Evolutionary conservation across 495 filamentous ascomycete genomes (phyloP).

Genomic region (Daldinia childiae): DNA sequence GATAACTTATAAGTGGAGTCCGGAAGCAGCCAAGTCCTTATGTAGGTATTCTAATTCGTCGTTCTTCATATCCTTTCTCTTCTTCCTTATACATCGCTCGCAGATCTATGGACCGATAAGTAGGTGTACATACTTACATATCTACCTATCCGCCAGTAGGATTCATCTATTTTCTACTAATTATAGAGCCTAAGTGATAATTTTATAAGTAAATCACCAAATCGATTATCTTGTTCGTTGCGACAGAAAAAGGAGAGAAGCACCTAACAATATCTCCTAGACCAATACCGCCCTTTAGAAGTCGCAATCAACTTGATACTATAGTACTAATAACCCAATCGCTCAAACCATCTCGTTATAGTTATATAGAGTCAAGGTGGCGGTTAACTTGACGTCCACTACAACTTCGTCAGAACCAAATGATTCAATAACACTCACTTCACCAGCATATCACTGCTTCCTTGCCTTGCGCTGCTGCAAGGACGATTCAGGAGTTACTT

Average conservation of each 20-base stretch:
- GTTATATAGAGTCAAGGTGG: conserved; percentile 35
- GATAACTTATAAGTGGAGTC: conserved; percentile 4
- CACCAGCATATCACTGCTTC: conserved; percentile 45
- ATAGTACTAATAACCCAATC: conserved; percentile 1
- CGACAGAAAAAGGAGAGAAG: background rate
- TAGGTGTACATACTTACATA: background rate
- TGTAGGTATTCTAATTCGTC: conserved; percentile 2
- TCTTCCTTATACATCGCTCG: background rate
- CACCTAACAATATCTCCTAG: background rate
- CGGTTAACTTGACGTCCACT: conserved; percentile 15
- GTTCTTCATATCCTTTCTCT: background rate
- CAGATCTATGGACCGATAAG: background rate
- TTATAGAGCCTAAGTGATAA: background rate
- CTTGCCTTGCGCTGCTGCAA: conserved; percentile 41
- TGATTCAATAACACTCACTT: conserved; percentile 61
- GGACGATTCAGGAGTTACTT: conserved; percentile 54
- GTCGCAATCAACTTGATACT: background rate
- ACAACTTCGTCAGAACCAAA: conserved; percentile 35
- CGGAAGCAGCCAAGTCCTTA: background rate
- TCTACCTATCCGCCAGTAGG: background rate
- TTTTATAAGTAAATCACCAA: background rate
- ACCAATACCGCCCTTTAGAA: background rate
- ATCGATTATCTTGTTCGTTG: background rate
- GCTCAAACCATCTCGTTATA: conserved; percentile 4
- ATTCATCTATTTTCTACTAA: background rate